Conservation (phyloP, 768 basidiomycete species). For the Lactarius psammicola region DNA sequence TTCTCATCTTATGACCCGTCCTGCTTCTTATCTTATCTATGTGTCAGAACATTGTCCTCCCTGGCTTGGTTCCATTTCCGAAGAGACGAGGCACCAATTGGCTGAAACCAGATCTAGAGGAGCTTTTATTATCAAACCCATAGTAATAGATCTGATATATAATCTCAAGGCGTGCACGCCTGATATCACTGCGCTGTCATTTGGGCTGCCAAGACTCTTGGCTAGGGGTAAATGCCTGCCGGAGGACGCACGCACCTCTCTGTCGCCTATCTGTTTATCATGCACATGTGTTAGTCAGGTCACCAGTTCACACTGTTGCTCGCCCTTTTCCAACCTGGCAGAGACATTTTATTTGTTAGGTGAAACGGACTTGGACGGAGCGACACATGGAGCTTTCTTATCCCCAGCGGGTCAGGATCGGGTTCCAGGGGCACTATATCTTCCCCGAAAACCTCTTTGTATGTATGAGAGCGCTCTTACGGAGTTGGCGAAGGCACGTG, state of each 20-base stretch:
- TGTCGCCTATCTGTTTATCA: not conserved
- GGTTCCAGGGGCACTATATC: not conserved
- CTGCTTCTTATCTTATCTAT: too few relatives aligned
- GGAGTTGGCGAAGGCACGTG: not conserved
- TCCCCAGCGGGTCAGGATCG: not conserved
- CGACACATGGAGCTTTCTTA: not conserved
- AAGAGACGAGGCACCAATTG: too few relatives aligned
- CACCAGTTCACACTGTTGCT: not conserved
- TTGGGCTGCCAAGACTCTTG: not conserved
- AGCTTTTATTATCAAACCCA: too few relatives aligned
- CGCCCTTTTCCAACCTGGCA: not conserved
- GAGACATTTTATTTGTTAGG: not conserved
- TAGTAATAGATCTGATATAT: not conserved
- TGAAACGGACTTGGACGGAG: not conserved
- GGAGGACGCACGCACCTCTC: too few relatives aligned
- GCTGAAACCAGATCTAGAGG: too few relatives aligned
- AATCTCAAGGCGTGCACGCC: not conserved
- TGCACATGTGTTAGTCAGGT: not conserved
- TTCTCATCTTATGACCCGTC: too few relatives aligned
- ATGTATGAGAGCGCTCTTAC: not conserved
- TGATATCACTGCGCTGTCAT: not conserved
- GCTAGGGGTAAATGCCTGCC: not conserved
- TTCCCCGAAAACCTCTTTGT: not conserved
- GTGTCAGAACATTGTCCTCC: too few relatives aligned
- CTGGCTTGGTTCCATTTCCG: too few relatives aligned